phyloP scores from a whole-genome alignment of 345 rosid species.

The Aegle marmelos region DNA sequence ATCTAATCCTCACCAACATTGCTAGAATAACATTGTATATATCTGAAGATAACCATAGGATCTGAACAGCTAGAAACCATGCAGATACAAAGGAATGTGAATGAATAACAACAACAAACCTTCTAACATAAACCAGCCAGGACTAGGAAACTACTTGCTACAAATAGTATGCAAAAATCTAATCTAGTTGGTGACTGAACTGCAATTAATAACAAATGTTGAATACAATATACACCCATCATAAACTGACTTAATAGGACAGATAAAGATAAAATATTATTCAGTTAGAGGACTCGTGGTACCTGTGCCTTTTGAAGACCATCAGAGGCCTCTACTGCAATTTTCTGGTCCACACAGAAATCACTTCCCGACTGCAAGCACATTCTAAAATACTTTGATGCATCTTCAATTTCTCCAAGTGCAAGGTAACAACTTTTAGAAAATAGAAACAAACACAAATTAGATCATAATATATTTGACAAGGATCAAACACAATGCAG shows the following conservation, averaged over 20 bases:
- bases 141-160: neutral
- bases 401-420: conserved; percentile 90
- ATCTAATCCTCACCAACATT: neutral
- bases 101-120: neutral
- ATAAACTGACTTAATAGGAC: neutral
- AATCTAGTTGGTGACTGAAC: neutral
- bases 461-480: neutral
- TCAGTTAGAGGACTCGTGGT: neutral
- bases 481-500: neutral
- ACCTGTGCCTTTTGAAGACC: conserved; percentile 92
- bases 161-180: neutral
- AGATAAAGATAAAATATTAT: neutral
- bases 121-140: neutral
- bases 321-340: conserved; percentile 87
- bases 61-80: neutral
- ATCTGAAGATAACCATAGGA: neutral
- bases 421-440: conserved; percentile 75
- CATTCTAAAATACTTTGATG: conserved; percentile 63
- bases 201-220: neutral
- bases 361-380: conserved; percentile 78
- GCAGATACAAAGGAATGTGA: neutral
- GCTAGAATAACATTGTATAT: neutral
- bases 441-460: conserved; percentile 16
- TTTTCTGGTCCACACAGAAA: conserved; percentile 73
- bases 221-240: neutral